These are phyloP conservation scores for Vigna trinervia DNA, from an alignment of 306 rosid genomes.

Conservation along the genomic window DNA sequence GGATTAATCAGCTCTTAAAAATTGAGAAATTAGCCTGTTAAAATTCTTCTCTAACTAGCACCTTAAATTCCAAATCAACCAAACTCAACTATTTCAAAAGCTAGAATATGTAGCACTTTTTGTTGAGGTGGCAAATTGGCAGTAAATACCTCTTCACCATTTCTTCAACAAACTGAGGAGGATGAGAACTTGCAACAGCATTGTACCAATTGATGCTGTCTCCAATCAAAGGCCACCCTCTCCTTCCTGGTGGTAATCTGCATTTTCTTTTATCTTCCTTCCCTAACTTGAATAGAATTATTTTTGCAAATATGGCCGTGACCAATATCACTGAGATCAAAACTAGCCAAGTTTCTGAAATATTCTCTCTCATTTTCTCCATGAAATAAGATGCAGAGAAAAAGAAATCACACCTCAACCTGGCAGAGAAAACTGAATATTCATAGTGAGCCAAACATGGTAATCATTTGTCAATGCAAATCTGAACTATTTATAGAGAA, in stretches of 20 bases:
- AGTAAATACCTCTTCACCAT: slow-evolving; percentile 75
- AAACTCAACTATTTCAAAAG: slow-evolving; percentile 12
- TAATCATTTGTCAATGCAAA: slow-evolving; percentile 40
- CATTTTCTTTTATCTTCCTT: slow-evolving; percentile 33
- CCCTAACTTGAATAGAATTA: slow-evolving; percentile 39
- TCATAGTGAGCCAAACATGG: slow-evolving; percentile 40
- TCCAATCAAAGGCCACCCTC: slow-evolving; percentile 92
- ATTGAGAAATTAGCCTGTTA: slow-evolving; percentile 19
- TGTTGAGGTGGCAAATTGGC: slow-evolving; percentile 10
- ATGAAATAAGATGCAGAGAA: slow-evolving; percentile 43
- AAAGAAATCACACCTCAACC: slow-evolving; percentile 37
- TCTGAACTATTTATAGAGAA: slow-evolving; percentile 28
- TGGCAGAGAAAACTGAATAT: slow-evolving; percentile 41
- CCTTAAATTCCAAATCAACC: slow-evolving; percentile 15
- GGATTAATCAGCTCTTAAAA: slow-evolving; percentile 19
- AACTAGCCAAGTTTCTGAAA: slow-evolving; percentile 53
- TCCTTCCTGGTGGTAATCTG: slow-evolving; percentile 84
- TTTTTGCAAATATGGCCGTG: slow-evolving; percentile 47
- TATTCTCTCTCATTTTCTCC: slow-evolving; percentile 57
- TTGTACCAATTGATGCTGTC: slow-evolving; percentile 90
- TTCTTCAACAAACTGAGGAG: slow-evolving; percentile 81
- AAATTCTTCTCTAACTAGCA: neutral
- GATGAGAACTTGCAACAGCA: slow-evolving; percentile 92
- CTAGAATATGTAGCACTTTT: slow-evolving; percentile 36
- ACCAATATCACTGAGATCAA: slow-evolving; percentile 44